Conservation (phyloP, 2,329 filamentous ascomycete species). For the Xylogone sp. region DNA sequence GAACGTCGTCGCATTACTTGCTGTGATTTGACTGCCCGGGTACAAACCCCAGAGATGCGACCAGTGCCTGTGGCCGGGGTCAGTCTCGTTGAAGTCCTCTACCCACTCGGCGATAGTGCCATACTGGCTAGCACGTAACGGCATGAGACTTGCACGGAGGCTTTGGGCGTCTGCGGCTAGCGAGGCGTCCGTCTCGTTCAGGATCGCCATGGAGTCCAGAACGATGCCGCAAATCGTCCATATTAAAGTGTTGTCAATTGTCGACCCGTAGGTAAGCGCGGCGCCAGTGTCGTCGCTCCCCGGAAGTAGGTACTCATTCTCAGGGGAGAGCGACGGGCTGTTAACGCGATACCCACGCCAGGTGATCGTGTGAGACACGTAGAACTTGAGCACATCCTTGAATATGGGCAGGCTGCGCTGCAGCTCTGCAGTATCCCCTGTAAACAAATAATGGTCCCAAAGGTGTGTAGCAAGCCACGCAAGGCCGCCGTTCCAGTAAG, state of each 20-base stretch:
- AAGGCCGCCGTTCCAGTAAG: slow-evolving; percentile 16
- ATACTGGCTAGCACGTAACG: slow-evolving; percentile 20
- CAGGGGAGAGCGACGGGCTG: slow-evolving; percentile 29
- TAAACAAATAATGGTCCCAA: slow-evolving; percentile 18
- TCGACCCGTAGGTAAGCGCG: slow-evolving; percentile 37
- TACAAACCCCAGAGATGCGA: slow-evolving; percentile 47
- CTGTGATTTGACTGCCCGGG: slow-evolving; percentile 37
- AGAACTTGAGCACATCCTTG: slow-evolving; percentile 31
- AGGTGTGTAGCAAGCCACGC: slow-evolving; percentile 19
- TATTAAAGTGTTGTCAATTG: slow-evolving; percentile 40
- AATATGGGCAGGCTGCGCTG: slow-evolving; percentile 27
- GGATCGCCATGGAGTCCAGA: slow-evolving; percentile 20
- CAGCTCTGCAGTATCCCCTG: slow-evolving; percentile 13
- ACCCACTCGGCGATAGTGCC: slow-evolving; percentile 37
- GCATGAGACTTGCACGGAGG: slow-evolving; percentile 16
- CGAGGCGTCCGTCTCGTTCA: slow-evolving; percentile 5
- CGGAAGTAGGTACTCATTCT: slow-evolving; percentile 25
- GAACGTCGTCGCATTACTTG: slow-evolving; percentile 16
- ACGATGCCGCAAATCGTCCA: slow-evolving; percentile 33
- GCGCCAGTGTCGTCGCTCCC: slow-evolving; percentile 18
- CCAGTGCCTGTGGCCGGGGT: slow-evolving; percentile 47
- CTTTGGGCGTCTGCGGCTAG: slow-evolving; percentile 13
- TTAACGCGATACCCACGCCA: slow-evolving; percentile 30
- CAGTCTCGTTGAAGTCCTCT: slow-evolving; percentile 32
- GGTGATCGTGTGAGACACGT: slow-evolving; percentile 34